phyloP scores from a whole-genome alignment of 305 asterid species.

The Fraxinus dipetala region DNA sequence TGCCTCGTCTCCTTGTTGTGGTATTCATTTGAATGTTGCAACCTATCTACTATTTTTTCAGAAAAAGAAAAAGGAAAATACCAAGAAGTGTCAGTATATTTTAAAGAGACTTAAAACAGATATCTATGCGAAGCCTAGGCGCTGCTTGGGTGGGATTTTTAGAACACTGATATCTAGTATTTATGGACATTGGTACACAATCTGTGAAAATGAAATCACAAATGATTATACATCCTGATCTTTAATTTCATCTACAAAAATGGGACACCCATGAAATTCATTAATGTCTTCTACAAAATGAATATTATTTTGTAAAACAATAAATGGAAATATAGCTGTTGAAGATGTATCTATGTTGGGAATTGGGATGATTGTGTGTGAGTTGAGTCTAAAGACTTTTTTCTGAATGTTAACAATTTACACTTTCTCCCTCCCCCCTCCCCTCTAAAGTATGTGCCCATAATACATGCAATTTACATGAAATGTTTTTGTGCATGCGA shows the following conservation, averaged over 20 bases:
- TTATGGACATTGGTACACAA: background rate
- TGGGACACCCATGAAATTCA: background rate
- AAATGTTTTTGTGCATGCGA: slow-evolving; percentile 7
- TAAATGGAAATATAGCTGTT: background rate
- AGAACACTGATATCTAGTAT: background rate
- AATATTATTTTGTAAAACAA: background rate
- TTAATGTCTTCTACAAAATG: background rate
- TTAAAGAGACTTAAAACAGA: background rate
- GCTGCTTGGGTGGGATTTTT: background rate
- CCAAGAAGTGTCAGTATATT: background rate
- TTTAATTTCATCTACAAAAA: background rate
- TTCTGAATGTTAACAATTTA: background rate
- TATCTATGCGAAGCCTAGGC: no score
- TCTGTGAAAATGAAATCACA: background rate
- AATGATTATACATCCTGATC: background rate
- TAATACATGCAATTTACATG: background rate
- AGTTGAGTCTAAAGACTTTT: background rate
- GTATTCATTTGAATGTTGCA: background rate
- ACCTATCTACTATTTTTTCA: background rate
- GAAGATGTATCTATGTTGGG: background rate
- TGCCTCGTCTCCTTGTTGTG: background rate
- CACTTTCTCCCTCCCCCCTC: background rate
- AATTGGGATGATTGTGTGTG: background rate
- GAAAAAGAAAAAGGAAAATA: background rate
- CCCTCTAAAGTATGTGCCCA: background rate